phyloP scores from a whole-genome alignment of 345 rosid species.

The Brassica nigra region DNA sequence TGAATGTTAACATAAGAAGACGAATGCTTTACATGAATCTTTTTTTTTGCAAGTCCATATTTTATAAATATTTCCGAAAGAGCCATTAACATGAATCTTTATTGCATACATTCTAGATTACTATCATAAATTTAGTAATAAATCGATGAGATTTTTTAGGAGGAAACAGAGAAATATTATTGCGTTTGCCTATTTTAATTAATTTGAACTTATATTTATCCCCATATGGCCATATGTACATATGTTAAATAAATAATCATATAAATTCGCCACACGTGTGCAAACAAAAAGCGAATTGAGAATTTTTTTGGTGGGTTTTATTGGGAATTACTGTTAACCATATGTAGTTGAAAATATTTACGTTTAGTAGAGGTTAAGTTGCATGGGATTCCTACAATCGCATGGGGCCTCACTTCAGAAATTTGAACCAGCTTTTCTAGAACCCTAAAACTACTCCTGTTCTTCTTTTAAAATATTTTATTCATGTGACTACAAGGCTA shows the following conservation, averaged over 20 bases:
- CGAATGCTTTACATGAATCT: not conserved
- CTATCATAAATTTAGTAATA: not conserved
- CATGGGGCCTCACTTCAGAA: slow-evolving; percentile 49
- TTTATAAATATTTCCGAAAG: too few relatives aligned
- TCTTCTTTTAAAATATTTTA: slow-evolving; percentile 19
- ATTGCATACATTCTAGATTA: not conserved
- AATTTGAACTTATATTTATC: not conserved
- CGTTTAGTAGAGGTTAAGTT: slow-evolving; percentile 40
- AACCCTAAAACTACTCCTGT: slow-evolving; percentile 38
- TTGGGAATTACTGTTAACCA: not conserved
- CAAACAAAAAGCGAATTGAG: not conserved
- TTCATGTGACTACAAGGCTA: slow-evolving; percentile 36
- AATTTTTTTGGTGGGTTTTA: not conserved
- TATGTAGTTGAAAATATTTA: not conserved
- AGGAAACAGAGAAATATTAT: not conserved
- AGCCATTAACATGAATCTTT: not conserved
- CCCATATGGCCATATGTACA: not conserved
- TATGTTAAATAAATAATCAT: not conserved
- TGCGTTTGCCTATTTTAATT: not conserved
- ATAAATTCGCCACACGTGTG: not conserved
- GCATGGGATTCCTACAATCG: slow-evolving; percentile 65
- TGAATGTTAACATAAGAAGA: not conserved
- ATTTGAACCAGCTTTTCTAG: slow-evolving; percentile 59
- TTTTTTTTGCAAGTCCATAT: not conserved
- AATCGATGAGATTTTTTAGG: not conserved